Percentiles rank a stretch among this genome's conserved stretches.
phyloP scores from a whole-genome alignment of 2,329 filamentous ascomycete genomes.

The Penicillium italicum region DNA sequence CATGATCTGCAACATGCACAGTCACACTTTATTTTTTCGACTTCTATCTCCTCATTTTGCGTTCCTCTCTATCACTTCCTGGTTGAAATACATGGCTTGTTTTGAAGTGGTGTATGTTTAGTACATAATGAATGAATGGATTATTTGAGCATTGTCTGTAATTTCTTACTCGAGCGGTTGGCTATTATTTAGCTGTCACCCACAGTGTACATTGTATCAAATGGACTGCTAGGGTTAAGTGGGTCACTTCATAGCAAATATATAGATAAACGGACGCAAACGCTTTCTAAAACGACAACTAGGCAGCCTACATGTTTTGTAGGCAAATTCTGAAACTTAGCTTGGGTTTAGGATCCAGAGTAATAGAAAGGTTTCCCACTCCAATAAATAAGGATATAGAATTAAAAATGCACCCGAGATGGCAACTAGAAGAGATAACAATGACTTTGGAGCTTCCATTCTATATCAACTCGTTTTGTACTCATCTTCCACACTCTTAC shows the following conservation, averaged over 20 bases:
- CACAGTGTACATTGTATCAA: neutral
- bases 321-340: too few relatives aligned
- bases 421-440: neutral
- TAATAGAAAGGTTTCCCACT: neutral
- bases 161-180: neutral
- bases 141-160: neutral
- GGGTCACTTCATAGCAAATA: neutral
- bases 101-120: constrained; percentile 7
- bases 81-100: constrained; percentile 5
- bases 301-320: too few relatives aligned
- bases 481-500: constrained; percentile 1
- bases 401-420: neutral
- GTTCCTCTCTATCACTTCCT: constrained; percentile 3
- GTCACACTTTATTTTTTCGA: constrained; percentile 19
- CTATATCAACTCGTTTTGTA: constrained; percentile 6
- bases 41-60: constrained; percentile 7
- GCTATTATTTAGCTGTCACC: neutral
- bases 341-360: too few relatives aligned
- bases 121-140: constrained; percentile 18
- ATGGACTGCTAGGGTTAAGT: neutral
- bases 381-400: neutral
- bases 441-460: neutral
- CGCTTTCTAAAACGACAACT: too few relatives aligned
- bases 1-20: constrained; percentile 25
- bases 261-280: neutral